Percentiles rank a stretch among this genome's conserved stretches.
Conservation (phyloP, 352 stramenopile genomes). For the Albugo laibachii region DNA sequence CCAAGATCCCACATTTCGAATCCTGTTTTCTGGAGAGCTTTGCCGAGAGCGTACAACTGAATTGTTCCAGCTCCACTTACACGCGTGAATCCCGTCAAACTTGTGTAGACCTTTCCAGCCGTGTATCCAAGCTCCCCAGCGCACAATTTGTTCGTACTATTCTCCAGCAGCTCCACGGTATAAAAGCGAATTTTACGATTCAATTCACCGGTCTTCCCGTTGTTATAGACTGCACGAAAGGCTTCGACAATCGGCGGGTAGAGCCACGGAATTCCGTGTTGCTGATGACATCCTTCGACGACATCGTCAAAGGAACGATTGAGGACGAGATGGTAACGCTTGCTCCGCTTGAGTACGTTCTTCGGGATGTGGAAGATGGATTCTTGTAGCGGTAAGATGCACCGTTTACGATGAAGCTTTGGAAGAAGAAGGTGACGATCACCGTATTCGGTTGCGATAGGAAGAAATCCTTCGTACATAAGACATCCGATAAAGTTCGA, state of each 20-base stretch:
- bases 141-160: constrained; percentile 44
- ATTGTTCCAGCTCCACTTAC: constrained; percentile 61
- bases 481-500: constrained; percentile 74
- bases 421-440: constrained; percentile 55
- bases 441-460: constrained; percentile 77
- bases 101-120: constrained; percentile 83
- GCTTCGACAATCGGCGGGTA: constrained; percentile 76
- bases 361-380: constrained; percentile 56
- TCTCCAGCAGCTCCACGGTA: constrained; percentile 81
- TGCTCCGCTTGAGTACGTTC: constrained; percentile 77
- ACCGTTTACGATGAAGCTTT: constrained; percentile 81
- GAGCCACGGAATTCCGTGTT: constrained; percentile 87
- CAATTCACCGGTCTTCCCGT: constrained; percentile 8
- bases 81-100: constrained; percentile 59
- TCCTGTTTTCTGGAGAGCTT: constrained; percentile 44
- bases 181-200: constrained; percentile 53
- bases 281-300: constrained; percentile 76
- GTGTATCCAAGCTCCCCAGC: constrained; percentile 88
- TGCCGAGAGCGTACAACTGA: constrained; percentile 60
- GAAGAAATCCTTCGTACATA: constrained; percentile 89
- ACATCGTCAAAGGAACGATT: constrained; percentile 82
- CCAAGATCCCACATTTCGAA: constrained; percentile 76
- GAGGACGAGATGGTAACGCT: constrained; percentile 70
- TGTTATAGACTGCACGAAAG: constrained; percentile 54
- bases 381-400: constrained; percentile 37